phyloP scores from a whole-genome alignment of 2,329 filamentous ascomycete species.

The Ophiostoma angusticollis region DNA sequence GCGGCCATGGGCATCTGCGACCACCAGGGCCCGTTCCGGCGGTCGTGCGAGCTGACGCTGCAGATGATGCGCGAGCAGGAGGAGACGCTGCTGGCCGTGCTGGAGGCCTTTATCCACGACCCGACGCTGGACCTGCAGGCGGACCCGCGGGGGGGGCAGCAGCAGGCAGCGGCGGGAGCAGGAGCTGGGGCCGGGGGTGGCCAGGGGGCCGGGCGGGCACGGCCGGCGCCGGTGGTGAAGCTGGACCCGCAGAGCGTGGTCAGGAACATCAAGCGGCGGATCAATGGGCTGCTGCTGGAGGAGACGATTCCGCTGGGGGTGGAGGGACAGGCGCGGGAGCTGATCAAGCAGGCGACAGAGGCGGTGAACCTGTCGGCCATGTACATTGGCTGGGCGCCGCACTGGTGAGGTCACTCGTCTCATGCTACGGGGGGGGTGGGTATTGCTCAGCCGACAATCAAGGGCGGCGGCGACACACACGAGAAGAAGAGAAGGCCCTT shows the following conservation, averaged over 20 bases:
- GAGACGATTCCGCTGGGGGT: slow-evolving; percentile 90
- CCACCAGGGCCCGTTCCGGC: slow-evolving; percentile 84
- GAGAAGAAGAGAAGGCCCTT: too few relatives aligned
- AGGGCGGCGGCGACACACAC: not conserved
- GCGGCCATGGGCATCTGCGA: slow-evolving; percentile 93
- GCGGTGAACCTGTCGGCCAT: slow-evolving; percentile 71
- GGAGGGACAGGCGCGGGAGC: slow-evolving; percentile 91
- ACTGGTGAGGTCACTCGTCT: too few relatives aligned
- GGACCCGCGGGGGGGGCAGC: slow-evolving; percentile 13
- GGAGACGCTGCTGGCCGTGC: slow-evolving; percentile 91
- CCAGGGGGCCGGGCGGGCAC: slow-evolving; percentile 25
- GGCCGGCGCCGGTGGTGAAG: slow-evolving; percentile 34
- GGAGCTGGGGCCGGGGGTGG: slow-evolving; percentile 22
- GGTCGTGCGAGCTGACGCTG: slow-evolving; percentile 80
- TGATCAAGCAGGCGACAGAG: slow-evolving; percentile 78
- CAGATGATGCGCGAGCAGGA: slow-evolving; percentile 77
- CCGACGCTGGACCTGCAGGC: slow-evolving; percentile 80
- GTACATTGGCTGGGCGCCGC: slow-evolving; percentile 88
- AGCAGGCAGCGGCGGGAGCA: slow-evolving; percentile 51
- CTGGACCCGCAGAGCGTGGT: slow-evolving; percentile 61
- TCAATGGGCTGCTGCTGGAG: slow-evolving; percentile 68
- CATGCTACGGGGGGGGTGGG: too few relatives aligned
- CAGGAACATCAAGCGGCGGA: slow-evolving; percentile 76
- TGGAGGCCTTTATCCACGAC: slow-evolving; percentile 95
- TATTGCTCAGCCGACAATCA: not conserved